These are phyloP conservation scores for Penicillium sumatraense DNA, from an alignment of 2,329 filamentous ascomycete genomes.

Conservation along the genomic window DNA sequence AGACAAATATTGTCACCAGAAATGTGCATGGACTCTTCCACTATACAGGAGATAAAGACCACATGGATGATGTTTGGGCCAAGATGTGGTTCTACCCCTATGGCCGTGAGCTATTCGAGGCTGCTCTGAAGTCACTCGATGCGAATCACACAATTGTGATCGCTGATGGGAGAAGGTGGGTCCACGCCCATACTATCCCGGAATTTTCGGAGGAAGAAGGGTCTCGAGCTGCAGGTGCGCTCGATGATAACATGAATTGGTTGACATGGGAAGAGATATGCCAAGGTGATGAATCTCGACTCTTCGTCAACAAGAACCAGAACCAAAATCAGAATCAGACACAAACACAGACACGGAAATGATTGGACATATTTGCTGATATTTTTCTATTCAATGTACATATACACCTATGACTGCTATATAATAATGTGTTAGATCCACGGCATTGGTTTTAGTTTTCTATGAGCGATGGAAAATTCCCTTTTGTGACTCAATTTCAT, in stretches of 20 bases:
- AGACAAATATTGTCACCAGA: conserved; percentile 17
- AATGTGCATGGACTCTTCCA: conserved; percentile 16
- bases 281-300: background rate
- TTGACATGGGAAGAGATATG: conserved; percentile 16
- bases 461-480: no score
- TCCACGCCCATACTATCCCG: conserved; percentile 5
- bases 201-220: background rate
- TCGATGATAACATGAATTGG: conserved; percentile 9
- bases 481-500: no score
- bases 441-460: background rate
- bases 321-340: background rate
- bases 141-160: conserved; percentile 1
- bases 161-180: conserved; percentile 13
- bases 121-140: background rate
- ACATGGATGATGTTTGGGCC: conserved; percentile 17
- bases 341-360: background rate
- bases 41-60: conserved; percentile 14
- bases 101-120: conserved; percentile 8
- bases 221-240: background rate
- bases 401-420: background rate
- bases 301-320: background rate
- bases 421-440: background rate
- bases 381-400: background rate
- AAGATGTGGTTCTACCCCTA: conserved; percentile 15
- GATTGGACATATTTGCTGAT: background rate